Base-by-base conservation (phyloP, 306 rosid genomes). In the Vigna trinervia region DNA sequence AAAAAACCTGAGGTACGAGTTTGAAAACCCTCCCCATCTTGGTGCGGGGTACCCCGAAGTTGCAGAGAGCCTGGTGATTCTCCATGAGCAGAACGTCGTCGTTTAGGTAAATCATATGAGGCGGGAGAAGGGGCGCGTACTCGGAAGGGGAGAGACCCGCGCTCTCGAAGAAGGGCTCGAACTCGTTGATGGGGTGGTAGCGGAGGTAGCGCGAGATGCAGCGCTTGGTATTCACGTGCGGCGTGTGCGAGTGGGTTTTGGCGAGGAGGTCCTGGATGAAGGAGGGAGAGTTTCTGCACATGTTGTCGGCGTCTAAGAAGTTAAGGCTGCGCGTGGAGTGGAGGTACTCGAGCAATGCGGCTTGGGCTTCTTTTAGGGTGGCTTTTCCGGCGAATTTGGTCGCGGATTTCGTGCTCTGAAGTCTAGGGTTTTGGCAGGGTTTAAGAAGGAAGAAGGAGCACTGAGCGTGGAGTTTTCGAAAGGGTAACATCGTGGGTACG, bases 101-200 rank as follows among this genome's bases (percentile, higher is more conserved):
- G 22, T 68, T 52, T 20, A 91, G 86, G n/a, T 83, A 90, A 52
- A 91, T 89, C 88, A 84, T 69, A 41, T 80, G 65, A 0, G 81
- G 83, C 0, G 97, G 98, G 80, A 93, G 89, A 63, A 91, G 69
- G 30, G 80, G 70, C 14, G 23, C 74, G 70, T 86, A 94, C 63
- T 94, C 96, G 0, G 85, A 81, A 78, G 97, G 94, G 53, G 83
- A 82, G 85, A 94, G 84, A 19, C 97, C 98, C 69, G 83, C 54
- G 81, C 96, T 91, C 86, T 93, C 98, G 38, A 93, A 90, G 73
- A 94, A 94, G 53, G 92, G 96, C 56, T 91, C 97, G 47, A 94
- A 94, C 57, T 94, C 98, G 60, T 94, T 91, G 73, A 94, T 76
- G 14, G 98, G 98, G 68, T 94, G 87, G 74, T 91, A 90, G 17